Percentiles rank a stretch among this genome's conserved stretches.
These are phyloP conservation scores for Tuber magnatum DNA, from an alignment of 495 filamentous ascomycete species.

Conservation along the genomic window DNA sequence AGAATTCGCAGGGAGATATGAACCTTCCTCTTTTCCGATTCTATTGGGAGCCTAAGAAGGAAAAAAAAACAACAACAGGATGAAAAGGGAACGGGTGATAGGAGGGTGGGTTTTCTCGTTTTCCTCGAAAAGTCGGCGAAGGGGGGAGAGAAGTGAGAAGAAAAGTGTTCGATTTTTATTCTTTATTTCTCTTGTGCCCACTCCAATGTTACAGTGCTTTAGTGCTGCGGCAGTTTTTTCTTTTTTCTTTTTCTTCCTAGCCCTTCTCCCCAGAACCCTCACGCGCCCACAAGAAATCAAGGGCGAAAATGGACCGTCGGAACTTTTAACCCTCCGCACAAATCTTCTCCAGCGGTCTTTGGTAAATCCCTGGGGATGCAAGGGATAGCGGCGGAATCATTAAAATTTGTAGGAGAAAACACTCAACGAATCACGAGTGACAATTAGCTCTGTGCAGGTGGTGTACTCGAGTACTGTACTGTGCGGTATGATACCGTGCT, in stretches of 20 bases:
- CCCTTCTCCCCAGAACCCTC: background rate
- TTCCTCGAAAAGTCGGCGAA: background rate
- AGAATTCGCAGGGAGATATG: background rate
- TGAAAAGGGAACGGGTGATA: background rate
- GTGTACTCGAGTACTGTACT: background rate
- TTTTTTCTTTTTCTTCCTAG: background rate
- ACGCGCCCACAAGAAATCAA: background rate
- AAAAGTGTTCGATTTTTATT: background rate
- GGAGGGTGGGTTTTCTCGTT: slow-evolving; percentile 4
- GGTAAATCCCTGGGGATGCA: background rate
- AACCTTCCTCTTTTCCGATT: background rate
- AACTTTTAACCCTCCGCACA: background rate
- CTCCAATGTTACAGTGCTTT: background rate
- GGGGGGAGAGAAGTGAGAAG: background rate
- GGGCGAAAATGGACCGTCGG: background rate
- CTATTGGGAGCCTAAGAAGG: background rate
- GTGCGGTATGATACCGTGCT: slow-evolving; percentile 2
- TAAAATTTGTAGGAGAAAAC: slow-evolving; percentile 3
- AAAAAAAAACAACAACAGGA: background rate
- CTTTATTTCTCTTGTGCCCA: background rate
- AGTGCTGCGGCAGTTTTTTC: background rate
- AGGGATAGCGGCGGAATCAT: background rate
- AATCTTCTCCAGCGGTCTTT: background rate
- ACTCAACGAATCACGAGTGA: background rate
- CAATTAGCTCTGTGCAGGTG: background rate